Evolutionary conservation across 2,329 filamentous ascomycete species (phyloP).

Genomic region (Raffaelea ambrosiae): DNA sequence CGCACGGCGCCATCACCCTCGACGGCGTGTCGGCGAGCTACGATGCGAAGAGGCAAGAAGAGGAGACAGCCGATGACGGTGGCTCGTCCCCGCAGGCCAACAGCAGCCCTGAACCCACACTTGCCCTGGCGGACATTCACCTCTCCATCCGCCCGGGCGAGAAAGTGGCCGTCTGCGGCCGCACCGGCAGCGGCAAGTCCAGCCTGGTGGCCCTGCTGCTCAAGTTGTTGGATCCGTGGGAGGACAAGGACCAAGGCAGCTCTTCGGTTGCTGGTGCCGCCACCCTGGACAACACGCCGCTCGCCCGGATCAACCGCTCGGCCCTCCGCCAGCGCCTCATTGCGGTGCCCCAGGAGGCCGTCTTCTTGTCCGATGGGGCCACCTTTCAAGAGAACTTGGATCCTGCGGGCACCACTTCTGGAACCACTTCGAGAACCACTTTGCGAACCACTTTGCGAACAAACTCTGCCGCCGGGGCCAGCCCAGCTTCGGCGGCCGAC

Average conservation of each 20-base stretch:
- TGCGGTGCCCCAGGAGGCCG: conserved; percentile 4
- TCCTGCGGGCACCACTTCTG: conserved; percentile 11
- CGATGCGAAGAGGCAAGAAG: not conserved
- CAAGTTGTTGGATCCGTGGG: not conserved
- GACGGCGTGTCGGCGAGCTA: conserved; percentile 16
- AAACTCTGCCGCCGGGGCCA: no score
- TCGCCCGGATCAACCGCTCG: conserved; percentile 16
- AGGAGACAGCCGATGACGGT: not conserved
- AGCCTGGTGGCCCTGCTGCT: not conserved
- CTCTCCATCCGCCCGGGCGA: not conserved
- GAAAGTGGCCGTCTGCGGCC: conserved; percentile 4
- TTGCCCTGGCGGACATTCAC: not conserved
- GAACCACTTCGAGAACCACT: no score
- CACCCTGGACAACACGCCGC: conserved; percentile 35
- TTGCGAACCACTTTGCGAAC: no score
- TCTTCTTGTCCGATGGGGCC: conserved; percentile 3
- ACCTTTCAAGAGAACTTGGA: conserved; percentile 1
- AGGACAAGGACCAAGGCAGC: conserved; percentile 13
- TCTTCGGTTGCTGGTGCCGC: no score
- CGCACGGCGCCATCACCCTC: conserved; percentile 16
- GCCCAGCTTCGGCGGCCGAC: no score
- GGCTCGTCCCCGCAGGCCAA: not conserved
- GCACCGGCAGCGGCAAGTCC: conserved; percentile 23
- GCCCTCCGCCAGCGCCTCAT: not conserved
- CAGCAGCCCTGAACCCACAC: no score